Percentiles rank a stretch among this genome's conserved stretches.
phyloP scores from a whole-genome alignment of 2,329 filamentous ascomycete genomes.

The Fusarium solani-melongenae region DNA sequence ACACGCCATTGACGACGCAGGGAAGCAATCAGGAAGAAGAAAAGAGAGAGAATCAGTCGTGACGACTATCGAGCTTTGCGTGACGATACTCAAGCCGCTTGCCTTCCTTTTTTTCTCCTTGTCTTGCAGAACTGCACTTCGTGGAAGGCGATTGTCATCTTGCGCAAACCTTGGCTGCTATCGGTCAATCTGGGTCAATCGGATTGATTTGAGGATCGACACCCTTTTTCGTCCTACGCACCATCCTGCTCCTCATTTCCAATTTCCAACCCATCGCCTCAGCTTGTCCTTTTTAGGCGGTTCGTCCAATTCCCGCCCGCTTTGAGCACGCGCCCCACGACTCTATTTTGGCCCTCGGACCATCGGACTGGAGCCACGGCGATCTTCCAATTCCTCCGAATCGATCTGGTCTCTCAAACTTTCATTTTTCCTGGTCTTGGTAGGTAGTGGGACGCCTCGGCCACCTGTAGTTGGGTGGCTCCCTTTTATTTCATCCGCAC shows the following conservation, averaged over 20 bases:
- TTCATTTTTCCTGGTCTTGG: slow-evolving; percentile 18
- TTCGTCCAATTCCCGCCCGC: slow-evolving; percentile 28
- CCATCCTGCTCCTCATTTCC: slow-evolving; percentile 30
- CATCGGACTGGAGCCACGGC: slow-evolving; percentile 32
- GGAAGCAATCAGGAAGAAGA: slow-evolving; percentile 9
- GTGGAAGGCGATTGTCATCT: background rate
- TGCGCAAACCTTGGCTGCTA: background rate
- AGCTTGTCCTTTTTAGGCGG: slow-evolving; percentile 17
- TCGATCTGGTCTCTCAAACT: slow-evolving; percentile 14
- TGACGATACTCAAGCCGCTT: slow-evolving; percentile 15
- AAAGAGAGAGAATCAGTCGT: slow-evolving; percentile 11
- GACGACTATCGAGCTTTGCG: slow-evolving; percentile 15
- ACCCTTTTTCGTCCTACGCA: slow-evolving; percentile 10
- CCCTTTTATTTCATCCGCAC: background rate
- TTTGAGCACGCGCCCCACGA: slow-evolving; percentile 37
- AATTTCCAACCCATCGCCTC: slow-evolving; percentile 20
- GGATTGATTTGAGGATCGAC: background rate
- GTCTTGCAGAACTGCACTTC: background rate
- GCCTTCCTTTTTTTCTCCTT: background rate
- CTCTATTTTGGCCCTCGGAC: slow-evolving; percentile 36
- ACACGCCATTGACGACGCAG: slow-evolving; percentile 33
- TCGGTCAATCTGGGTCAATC: slow-evolving; percentile 16
- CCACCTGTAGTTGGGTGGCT: background rate
- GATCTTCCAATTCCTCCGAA: slow-evolving; percentile 27
- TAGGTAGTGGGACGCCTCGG: slow-evolving; percentile 18